Percentiles rank a stretch among this genome's conserved stretches.
phyloP scores from a whole-genome alignment of 345 rosid species.

The Lumnitzera racemosa region DNA sequence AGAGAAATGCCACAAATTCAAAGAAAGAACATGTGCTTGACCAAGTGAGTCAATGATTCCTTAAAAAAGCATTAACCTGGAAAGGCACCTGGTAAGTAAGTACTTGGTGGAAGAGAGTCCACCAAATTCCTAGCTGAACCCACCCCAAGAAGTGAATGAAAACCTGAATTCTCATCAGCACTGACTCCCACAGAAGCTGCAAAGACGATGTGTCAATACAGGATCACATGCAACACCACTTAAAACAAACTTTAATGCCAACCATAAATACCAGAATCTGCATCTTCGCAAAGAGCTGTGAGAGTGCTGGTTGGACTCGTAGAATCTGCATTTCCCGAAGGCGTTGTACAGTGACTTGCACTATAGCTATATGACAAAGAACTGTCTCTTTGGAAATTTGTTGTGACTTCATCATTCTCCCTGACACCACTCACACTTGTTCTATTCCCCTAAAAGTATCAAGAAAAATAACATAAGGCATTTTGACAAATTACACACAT shows the following conservation, averaged over 20 bases:
- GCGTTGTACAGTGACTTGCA: constrained; percentile 24
- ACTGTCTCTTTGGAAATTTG: constrained; percentile 34
- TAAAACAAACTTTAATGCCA: constrained; percentile 6
- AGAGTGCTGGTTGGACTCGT: constrained; percentile 75
- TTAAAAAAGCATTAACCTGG: constrained; percentile 18
- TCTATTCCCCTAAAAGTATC: constrained; percentile 42
- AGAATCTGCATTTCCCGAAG: constrained; percentile 62
- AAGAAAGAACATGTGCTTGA: neutral
- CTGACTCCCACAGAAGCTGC: constrained; percentile 53
- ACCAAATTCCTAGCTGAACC: constrained; percentile 18
- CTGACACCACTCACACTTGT: constrained; percentile 37
- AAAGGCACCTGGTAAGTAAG: constrained; percentile 16
- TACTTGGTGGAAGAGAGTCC: constrained; percentile 17
- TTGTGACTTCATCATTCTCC: constrained; percentile 31
- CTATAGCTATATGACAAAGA: constrained; percentile 30
- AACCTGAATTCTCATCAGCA: constrained; percentile 43
- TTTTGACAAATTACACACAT: too few species aligned
- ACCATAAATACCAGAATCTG: constrained; percentile 63
- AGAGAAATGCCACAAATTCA: neutral
- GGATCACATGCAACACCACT: neutral
- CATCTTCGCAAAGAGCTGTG: constrained; percentile 71
- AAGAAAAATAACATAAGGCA: too few species aligned
- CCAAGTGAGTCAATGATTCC: neutral
- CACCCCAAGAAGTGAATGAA: constrained; percentile 22
- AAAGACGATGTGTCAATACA: constrained; percentile 14